A percentile compares a stretch with the other conserved stretches of the same genome.
Conservation (phyloP, 208 protist genomes). For the Trypanosoma mega region DNA sequence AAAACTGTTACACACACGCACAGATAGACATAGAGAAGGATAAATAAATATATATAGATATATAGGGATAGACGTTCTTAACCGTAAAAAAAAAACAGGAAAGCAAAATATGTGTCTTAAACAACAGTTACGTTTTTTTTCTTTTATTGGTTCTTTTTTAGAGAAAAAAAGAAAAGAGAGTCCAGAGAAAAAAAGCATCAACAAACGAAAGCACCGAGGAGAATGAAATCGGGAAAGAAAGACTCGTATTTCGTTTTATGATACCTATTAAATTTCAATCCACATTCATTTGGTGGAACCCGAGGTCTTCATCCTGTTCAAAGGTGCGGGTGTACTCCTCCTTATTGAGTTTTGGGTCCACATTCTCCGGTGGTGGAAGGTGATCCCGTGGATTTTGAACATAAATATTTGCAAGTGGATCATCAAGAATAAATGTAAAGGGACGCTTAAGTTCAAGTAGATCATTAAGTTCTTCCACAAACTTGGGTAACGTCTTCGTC, state of each 20-base stretch:
- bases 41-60: constrained; percentile 2
- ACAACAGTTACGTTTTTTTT: neutral
- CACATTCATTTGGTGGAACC: constrained; percentile 78
- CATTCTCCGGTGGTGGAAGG: constrained; percentile 74
- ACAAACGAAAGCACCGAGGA: too few relatives aligned
- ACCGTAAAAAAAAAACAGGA: constrained; percentile 1
- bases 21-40: neutral
- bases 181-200: constrained; percentile 5
- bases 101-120: neutral
- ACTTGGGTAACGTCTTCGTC: constrained; percentile 67
- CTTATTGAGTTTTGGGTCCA: constrained; percentile 78
- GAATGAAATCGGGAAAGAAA: too few relatives aligned
- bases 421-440: constrained; percentile 94
- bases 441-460: constrained; percentile 53
- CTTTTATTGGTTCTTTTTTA: neutral
- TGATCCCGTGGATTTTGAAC: constrained; percentile 92
- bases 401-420: constrained; percentile 91
- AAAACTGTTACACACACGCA: too few relatives aligned
- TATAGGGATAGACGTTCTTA: neutral
- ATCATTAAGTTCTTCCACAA: constrained; percentile 81
- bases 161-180: neutral
- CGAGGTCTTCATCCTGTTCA: constrained; percentile 94
- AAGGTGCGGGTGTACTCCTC: constrained; percentile 83
- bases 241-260: too few relatives aligned
- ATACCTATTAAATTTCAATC: constrained; percentile 20